Base-by-base conservation (phyloP, 495 filamentous ascomycete genomes). In the Xylaria cubensis region DNA sequence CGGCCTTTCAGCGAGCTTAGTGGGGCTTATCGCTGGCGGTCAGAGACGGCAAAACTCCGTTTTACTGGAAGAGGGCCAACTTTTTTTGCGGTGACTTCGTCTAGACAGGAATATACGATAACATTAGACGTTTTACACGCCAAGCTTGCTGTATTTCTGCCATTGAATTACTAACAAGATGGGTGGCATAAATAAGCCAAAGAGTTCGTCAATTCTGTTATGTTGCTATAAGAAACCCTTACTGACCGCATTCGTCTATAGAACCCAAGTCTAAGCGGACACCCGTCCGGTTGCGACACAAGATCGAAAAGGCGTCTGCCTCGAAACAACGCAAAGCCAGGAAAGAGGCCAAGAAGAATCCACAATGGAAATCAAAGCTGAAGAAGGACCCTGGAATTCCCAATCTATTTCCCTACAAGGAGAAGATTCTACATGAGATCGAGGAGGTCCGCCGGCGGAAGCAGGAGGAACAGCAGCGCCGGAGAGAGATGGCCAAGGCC, bases 301-400 rank as follows among this genome's bases (percentile, higher is more conserved):
- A 97, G 84, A 99, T 98, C 83, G 90, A 97, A 78, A 98, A 99
- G 83, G 92, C 94, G 29, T 92, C 93, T 70, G 91, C 91, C 74
- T 90, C 92, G 55, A 99, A 99, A 85, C 92, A 97, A 81, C 88
- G 91, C 75, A 99, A 99, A 84, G 83, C 88, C 61, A 92, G 88
- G 75, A 98, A 97, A 86, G 83, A 88, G 59, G 94, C 92, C 32
- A 98, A 97, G 84, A 92, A 94, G 90, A 97, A 98, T 81, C 97
- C 97, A 24, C 89, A 97, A 92, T 97, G 95, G 92, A 89, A 90
- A 71, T 95, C 93, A 74, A 92, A 92, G 80, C 80, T 97, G 70
- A 98, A 97, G 89, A 98, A 98, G 83, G 95, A 97, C 80, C 94
- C 94, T 48, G 95, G 95, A 70, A 98, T 99, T 65, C 96, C 96